phyloP scores from a whole-genome alignment of 2,329 filamentous ascomycete genomes.

The Colletotrichum spaethianum region DNA sequence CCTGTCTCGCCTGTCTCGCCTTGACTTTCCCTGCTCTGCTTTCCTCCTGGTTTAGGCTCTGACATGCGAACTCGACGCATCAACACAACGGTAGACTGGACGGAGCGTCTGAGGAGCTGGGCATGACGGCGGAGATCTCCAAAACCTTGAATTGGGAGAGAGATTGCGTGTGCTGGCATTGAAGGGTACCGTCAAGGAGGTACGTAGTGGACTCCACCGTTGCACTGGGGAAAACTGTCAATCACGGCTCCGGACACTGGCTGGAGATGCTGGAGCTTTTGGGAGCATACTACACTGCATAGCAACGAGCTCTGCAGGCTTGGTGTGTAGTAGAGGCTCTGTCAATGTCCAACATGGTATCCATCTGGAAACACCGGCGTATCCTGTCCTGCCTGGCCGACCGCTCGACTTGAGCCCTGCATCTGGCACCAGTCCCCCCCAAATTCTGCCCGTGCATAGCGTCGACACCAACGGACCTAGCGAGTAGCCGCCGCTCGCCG shows the following conservation, averaged over 20 bases:
- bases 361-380: conserved; percentile 19
- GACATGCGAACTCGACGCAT: conserved; percentile 14
- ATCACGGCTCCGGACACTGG: conserved; percentile 10
- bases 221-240: conserved; percentile 14
- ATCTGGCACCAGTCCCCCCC: background rate
- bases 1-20: conserved; percentile 28
- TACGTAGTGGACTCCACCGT: conserved; percentile 33
- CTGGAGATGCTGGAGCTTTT: conserved; percentile 5
- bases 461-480: conserved; percentile 21
- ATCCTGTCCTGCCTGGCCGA: background rate
- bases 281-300: background rate
- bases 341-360: conserved; percentile 2
- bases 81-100: conserved; percentile 23
- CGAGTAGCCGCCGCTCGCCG: conserved; percentile 30
- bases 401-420: conserved; percentile 11
- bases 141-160: conserved; percentile 13
- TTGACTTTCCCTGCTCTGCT: conserved; percentile 23
- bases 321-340: background rate
- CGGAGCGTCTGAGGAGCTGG: conserved; percentile 29
- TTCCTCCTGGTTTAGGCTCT: background rate
- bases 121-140: conserved; percentile 24
- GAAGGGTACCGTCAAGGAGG: conserved; percentile 29
- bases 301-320: background rate
- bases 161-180: conserved; percentile 31
- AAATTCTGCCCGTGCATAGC: background rate